These are phyloP conservation scores for Lantana camara DNA, from an alignment of 257 asterid species.

Conservation along the genomic window DNA sequence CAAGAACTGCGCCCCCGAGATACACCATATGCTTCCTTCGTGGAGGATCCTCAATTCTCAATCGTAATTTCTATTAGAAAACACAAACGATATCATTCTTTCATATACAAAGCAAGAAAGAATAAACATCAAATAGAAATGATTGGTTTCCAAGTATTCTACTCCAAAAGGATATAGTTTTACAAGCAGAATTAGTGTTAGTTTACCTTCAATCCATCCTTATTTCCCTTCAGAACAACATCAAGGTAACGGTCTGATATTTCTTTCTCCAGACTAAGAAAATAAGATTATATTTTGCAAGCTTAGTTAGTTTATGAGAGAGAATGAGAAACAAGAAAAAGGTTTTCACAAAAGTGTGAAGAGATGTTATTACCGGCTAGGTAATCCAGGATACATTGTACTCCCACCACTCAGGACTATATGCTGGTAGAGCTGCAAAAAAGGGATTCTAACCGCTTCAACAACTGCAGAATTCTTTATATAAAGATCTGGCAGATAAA, in stretches of 20 bases:
- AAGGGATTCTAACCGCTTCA: constrained; percentile 21
- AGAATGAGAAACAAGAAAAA: constrained; percentile 11
- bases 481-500: constrained; percentile 27
- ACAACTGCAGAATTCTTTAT: constrained; percentile 24
- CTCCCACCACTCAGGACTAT: constrained; percentile 98
- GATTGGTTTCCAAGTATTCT: constrained; percentile 7
- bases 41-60: constrained; percentile 98
- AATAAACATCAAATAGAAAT: constrained; percentile 5
- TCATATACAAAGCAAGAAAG: constrained; percentile 6
- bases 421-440: constrained; percentile 92
- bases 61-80: constrained; percentile 70
- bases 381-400: constrained; percentile 98
- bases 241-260: constrained; percentile 93
- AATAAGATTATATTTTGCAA: constrained; percentile 25
- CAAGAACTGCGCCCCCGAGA: constrained; percentile 98
- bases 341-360: constrained; percentile 10
- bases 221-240: constrained; percentile 91
- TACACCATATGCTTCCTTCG: constrained; percentile 98
- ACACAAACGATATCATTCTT: constrained; percentile 16
- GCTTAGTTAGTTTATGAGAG: neutral
- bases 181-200: constrained; percentile 11
- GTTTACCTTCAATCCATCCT: constrained; percentile 91
- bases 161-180: neutral
- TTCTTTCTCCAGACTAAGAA: constrained; percentile 90
- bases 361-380: constrained; percentile 76